Evolutionary conservation across 805 yeast species (phyloP), one percentile per base, ranked within the genome.

Genomic region (Candida boleticola): DNA sequence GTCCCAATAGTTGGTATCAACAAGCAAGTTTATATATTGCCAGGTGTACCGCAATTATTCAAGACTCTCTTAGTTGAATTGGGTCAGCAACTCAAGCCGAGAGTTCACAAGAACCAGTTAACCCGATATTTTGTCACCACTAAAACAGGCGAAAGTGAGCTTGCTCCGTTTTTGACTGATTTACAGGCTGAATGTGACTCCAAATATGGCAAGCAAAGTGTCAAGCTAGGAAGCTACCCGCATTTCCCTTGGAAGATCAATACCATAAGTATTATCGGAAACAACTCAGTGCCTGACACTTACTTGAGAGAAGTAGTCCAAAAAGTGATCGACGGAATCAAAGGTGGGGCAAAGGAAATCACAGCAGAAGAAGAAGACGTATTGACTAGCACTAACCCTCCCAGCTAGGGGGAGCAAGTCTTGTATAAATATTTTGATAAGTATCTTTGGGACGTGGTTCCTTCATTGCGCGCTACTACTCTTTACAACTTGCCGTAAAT

Each of bases 211-310:
- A 37, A 37, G 10, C 60, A 57, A 6, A 41, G 47, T 6, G 71
- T 88, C 39, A 89, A 88, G 55, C 72, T 89, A 37, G 96, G 96
- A 2, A 82, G 90, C 26, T 89, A 89, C 57, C 96, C 96, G 1
- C 96, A 89, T 60, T 73, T 77, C 63, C 73, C 74, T 13, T 73
- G 79, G 61, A 72, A 76, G 1, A 64, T 79, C 41, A 83, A 78
- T 50, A 87, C 95, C 0, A 79, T 89, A 16, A 84, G 95, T 51
- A 74, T 89, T 14, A 70, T 86, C 29, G 95, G 95, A 1, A 76
- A 77, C 16, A 57, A 52, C 17, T 60, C 63, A 9, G 50, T 67
- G 1, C 33, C 48, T 1, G 33, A 38, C 2, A 45, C 41, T 2
- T 58, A 55, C 0, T 61, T 86, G 49, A 55, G 72, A 23, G 49